Evolutionary conservation across 1,284 basidiomycete species (phyloP).

Genomic region (Boletus chippewaensis): DNA sequence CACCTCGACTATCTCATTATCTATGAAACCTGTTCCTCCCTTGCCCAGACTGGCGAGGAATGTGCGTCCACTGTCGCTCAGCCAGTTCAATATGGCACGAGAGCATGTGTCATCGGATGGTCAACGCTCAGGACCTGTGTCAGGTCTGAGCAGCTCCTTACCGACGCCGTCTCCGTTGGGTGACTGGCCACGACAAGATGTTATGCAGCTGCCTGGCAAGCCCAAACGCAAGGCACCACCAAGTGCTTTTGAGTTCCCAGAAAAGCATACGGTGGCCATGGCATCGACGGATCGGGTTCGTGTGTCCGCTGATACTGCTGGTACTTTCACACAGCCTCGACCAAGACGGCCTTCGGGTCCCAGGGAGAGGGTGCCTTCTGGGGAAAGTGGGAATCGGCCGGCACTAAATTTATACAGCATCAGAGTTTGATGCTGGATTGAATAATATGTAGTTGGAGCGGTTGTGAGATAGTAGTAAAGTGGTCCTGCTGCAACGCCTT

Average conservation of each 20-base stretch:
- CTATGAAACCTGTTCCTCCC: slow-evolving; percentile 11
- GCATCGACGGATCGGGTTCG: slow-evolving; percentile 7
- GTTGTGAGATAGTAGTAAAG: neutral
- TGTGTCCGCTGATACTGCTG: neutral
- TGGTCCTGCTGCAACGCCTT: slow-evolving; percentile 22
- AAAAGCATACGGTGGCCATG: neutral
- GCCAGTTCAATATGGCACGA: slow-evolving; percentile 7
- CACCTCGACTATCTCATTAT: slow-evolving; percentile 2
- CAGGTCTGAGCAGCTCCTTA: slow-evolving; percentile 8
- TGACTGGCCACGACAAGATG: slow-evolving; percentile 49
- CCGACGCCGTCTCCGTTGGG: slow-evolving; percentile 46
- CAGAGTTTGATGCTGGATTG: slow-evolving; percentile 8
- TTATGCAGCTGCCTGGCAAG: slow-evolving; percentile 36
- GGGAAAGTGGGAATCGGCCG: slow-evolving; percentile 27
- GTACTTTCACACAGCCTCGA: slow-evolving; percentile 19
- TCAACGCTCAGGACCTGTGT: slow-evolving; percentile 19
- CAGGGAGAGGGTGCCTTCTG: slow-evolving; percentile 22
- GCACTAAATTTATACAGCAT: slow-evolving; percentile 31
- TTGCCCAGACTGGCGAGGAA: slow-evolving; percentile 2
- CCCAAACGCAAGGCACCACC: slow-evolving; percentile 27
- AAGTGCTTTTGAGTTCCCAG: slow-evolving; percentile 23
- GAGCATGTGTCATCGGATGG: slow-evolving; percentile 18
- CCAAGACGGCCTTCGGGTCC: slow-evolving; percentile 38
- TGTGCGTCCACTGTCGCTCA: slow-evolving; percentile 9
- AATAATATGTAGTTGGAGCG: neutral